Evolutionary conservation across 352 stramenopile species (phyloP).

Genomic region (Poterioochromonas sp.): DNA sequence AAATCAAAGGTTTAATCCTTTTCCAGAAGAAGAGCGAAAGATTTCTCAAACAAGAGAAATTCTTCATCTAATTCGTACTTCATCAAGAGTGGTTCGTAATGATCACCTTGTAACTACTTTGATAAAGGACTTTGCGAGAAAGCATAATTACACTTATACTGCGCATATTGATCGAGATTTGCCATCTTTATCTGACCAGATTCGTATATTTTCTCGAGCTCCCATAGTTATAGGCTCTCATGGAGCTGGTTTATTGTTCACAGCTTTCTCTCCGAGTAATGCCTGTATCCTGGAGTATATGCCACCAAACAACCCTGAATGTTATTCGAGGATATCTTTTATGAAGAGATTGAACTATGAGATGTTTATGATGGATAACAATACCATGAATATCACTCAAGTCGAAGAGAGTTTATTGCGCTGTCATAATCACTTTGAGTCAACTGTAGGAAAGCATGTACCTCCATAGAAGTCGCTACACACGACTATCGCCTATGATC

Average conservation of each 20-base stretch:
- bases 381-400: background rate
- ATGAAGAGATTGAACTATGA: background rate
- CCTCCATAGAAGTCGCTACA: no score
- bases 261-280: background rate
- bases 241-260: slow-evolving; percentile 12
- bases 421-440: no score
- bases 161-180: background rate
- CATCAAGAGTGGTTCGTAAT: background rate
- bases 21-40: background rate
- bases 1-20: background rate
- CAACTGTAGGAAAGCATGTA: no score
- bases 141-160: background rate
- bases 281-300: slow-evolving; percentile 3
- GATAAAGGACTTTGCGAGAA: background rate
- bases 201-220: background rate
- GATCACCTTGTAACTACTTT: background rate
- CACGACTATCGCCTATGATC: no score
- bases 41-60: background rate
- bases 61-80: background rate
- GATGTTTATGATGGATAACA: background rate
- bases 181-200: slow-evolving; percentile 4
- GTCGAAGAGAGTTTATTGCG: no score
- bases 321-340: slow-evolving; percentile 1
- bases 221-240: background rate
- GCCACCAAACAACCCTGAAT: background rate